phyloP scores from a whole-genome alignment of 305 asterid genomes.

The Solanum hybrid region DNA sequence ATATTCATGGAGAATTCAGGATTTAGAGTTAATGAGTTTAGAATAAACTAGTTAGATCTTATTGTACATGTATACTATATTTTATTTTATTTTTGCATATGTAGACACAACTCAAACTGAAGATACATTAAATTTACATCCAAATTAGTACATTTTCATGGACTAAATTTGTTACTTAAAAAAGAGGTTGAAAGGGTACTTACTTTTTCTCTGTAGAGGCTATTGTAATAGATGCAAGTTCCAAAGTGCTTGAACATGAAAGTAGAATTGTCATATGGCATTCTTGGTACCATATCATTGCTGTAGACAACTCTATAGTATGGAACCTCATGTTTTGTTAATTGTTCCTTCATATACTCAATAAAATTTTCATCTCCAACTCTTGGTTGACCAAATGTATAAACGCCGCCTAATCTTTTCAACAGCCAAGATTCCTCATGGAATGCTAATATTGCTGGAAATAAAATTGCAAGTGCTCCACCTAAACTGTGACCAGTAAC shows the following conservation, averaged over 20 bases:
- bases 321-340: constrained; percentile 11
- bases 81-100: neutral
- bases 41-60: neutral
- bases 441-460: constrained; percentile 37
- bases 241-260: constrained; percentile 51
- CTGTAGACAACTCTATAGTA: constrained; percentile 42
- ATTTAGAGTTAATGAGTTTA: neutral
- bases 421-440: constrained; percentile 26
- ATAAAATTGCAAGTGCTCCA: constrained; percentile 49
- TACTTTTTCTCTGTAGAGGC: constrained; percentile 37
- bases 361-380: constrained; percentile 46
- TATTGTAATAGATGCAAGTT: constrained; percentile 27
- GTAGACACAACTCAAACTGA: neutral
- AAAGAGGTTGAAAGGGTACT: neutral
- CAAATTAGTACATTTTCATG: neutral
- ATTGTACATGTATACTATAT: neutral
- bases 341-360: constrained; percentile 23
- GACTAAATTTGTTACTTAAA: neutral
- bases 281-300: constrained; percentile 35
- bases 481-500: constrained; percentile 71
- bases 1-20: neutral
- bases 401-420: constrained; percentile 31
- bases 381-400: constrained; percentile 66
- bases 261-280: constrained; percentile 24
- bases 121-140: neutral